phyloP scores from a whole-genome alignment of 768 basidiomycete species.

The Stropharia rugosoannulata region DNA sequence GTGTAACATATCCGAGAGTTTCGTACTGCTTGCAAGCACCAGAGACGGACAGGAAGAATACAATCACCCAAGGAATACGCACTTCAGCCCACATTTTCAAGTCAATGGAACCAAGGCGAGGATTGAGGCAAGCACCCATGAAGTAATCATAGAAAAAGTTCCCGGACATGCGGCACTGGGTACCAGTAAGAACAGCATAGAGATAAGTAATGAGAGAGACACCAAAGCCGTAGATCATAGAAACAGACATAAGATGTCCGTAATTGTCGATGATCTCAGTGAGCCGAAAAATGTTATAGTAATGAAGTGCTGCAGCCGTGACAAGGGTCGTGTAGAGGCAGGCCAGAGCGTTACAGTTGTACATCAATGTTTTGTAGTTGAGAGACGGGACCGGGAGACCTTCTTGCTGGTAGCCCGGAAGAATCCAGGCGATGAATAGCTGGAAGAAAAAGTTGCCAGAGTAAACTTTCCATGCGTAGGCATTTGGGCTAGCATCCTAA shows the following conservation, averaged over 20 bases:
- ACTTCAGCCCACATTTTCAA: constrained; percentile 99
- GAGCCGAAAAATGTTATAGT: constrained; percentile 81
- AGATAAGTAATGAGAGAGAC: constrained; percentile 84
- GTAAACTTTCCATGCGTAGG: constrained; percentile 90
- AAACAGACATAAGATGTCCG: constrained; percentile 93
- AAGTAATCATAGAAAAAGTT: constrained; percentile 94
- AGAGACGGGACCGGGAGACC: constrained; percentile 96
- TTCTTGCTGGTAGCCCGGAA: constrained; percentile 92
- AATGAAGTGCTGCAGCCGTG: constrained; percentile 75
- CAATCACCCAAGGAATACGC: constrained; percentile 94
- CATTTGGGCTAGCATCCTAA: constrained; percentile 89
- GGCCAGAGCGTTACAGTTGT: constrained; percentile 93
- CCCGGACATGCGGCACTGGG: constrained; percentile 91
- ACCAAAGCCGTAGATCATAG: constrained; percentile 87
- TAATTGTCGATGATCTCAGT: constrained; percentile 96
- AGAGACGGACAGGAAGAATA: constrained; percentile 90
- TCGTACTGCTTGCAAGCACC: constrained; percentile 97
- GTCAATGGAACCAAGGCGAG: constrained; percentile 87
- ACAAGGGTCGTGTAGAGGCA: constrained; percentile 83
- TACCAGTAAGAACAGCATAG: constrained; percentile 71
- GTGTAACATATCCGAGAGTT: constrained; percentile 85
- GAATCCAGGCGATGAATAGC: constrained; percentile 83
- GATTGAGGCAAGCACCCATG: constrained; percentile 95
- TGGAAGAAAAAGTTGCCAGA: constrained; percentile 86
- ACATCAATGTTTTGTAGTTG: constrained; percentile 88